These are phyloP conservation scores for Cyclanthera cordifolia DNA, from an alignment of 306 rosid genomes.

Conservation along the genomic window DNA sequence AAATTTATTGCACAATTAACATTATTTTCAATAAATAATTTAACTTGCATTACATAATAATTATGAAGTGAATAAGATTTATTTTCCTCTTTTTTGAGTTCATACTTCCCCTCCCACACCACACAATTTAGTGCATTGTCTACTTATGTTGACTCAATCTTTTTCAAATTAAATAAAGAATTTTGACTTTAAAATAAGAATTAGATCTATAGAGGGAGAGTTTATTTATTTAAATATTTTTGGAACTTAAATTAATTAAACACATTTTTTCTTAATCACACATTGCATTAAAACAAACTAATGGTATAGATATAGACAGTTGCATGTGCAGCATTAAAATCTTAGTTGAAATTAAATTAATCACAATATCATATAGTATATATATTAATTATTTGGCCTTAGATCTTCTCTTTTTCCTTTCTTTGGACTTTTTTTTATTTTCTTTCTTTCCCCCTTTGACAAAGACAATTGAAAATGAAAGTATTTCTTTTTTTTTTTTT, in stretches of 20 bases:
- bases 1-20: no score
- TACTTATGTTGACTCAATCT: background rate
- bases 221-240: background rate
- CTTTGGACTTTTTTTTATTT: background rate
- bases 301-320: background rate
- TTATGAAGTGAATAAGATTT: background rate
- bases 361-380: background rate
- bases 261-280: background rate
- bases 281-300: background rate
- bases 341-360: background rate
- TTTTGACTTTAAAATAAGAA: background rate
- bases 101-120: slow-evolving; percentile 1
- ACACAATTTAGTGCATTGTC: slow-evolving; percentile 10
- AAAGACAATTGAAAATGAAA: background rate
- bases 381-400: background rate
- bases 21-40: no score
- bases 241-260: background rate
- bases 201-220: background rate
- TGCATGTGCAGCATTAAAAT: slow-evolving; percentile 3
- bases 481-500: background rate
- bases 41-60: background rate
- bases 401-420: background rate
- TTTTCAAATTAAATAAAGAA: background rate
- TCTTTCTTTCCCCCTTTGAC: background rate
- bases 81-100: background rate